Base-by-base conservation (phyloP, 352 stramenopile species). In the Peronospora belbahrii region DNA sequence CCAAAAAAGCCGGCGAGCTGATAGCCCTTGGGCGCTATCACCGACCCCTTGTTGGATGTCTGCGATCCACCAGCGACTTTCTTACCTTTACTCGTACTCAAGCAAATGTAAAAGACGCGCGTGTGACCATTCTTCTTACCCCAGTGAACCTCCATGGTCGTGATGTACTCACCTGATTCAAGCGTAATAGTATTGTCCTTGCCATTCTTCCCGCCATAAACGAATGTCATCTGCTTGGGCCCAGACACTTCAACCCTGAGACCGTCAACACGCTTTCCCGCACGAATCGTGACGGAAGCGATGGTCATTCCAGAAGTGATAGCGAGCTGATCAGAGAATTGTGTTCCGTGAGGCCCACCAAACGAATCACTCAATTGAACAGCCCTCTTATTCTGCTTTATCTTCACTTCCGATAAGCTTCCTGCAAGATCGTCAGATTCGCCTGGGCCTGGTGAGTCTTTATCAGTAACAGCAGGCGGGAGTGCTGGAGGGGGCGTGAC, bases 1-100 rank as follows among this genome's bases (percentile, higher is more conserved):
- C 42, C 42, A 36, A 50, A 50, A 32, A 50, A 50, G 2, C 42
- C 42, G 9, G 7, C 42, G 6, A 50, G 42, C 14, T 50, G 42
- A 18, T 36, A 42, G 2, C 42, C 42, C 11, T 42, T 11, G 9
- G 42, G 42, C 6, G 42, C 42, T 34, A 15, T 40, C 4, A 30
- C 33, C 8, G 31, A 34, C 17, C 20, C 22, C 22, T 40, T 39
- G 15, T 23, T 6, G 13, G 24, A 15, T 0, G 42, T 50, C 17
- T 30, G 19, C 2, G 31, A 18, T 25, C 42, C 42, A 5, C 31
- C 42, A 4, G 32, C 11, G 6, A 50, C 9, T 15, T 6, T 20
- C 1, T 25, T 40, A 1, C 42, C 42, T 35, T 35, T 36, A 17
- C 15, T 50, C 18, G 42, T 50, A 7, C 4, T 1, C 14, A 50